Conservation (phyloP, 257 asterid genomes). For the Thymus mandschuricus region DNA sequence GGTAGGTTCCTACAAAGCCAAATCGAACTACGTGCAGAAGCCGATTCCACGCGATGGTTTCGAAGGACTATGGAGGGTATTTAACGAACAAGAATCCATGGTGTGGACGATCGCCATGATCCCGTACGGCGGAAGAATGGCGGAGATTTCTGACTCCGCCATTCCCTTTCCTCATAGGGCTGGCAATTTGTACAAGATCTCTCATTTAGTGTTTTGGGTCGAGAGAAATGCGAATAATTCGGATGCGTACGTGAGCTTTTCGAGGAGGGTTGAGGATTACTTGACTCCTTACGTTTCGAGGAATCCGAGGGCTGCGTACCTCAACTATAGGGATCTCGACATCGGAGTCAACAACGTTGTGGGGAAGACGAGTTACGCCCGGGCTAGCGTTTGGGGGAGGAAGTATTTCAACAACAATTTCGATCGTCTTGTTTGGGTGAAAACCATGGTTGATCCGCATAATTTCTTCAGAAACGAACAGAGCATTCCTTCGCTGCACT, state of each 20-base stretch:
- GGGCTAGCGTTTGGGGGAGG: slow-evolving; percentile 37
- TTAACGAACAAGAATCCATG: too few species aligned
- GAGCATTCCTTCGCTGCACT: slow-evolving; percentile 34
- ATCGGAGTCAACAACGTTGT: slow-evolving; percentile 32
- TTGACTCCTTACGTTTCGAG: slow-evolving; percentile 36
- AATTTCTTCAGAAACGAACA: slow-evolving; percentile 45
- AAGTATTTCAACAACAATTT: slow-evolving; percentile 40
- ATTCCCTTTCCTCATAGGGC: not conserved
- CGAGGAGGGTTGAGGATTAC: slow-evolving; percentile 26
- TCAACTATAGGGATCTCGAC: slow-evolving; percentile 38
- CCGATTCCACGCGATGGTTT: too few species aligned
- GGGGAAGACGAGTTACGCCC: slow-evolving; percentile 35
- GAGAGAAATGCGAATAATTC: not conserved
- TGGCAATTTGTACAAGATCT: slow-evolving; percentile 26
- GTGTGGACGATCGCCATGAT: too few species aligned
- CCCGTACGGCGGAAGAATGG: not conserved
- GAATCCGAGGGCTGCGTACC: slow-evolving; percentile 32
- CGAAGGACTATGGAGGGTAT: too few species aligned
- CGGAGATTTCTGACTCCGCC: slow-evolving; percentile 9
- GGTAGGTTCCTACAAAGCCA: too few species aligned
- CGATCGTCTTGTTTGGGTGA: slow-evolving; percentile 36
- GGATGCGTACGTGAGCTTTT: slow-evolving; percentile 31
- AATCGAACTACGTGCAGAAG: too few species aligned
- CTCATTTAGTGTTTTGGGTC: not conserved
- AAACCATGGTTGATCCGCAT: slow-evolving; percentile 38